Conservation (phyloP, 805 yeast genomes). For the Priceomyces haplophilus region DNA sequence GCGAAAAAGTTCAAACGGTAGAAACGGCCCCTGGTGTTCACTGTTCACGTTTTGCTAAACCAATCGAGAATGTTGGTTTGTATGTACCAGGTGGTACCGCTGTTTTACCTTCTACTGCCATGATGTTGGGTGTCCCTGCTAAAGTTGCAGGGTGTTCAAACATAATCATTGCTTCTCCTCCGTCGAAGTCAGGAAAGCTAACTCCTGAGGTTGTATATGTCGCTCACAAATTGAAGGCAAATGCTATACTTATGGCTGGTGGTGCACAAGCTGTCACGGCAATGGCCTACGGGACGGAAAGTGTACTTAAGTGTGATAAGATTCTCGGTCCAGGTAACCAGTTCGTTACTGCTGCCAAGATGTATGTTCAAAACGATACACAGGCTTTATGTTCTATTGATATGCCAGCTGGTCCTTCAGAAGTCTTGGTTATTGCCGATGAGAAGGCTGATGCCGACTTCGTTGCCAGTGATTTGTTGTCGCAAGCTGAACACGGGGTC, state of each 20-base stretch:
- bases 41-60: slow-evolving; percentile 92
- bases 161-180: slow-evolving; percentile 88
- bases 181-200: slow-evolving; percentile 80
- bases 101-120: slow-evolving; percentile 93
- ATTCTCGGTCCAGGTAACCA: slow-evolving; percentile 99
- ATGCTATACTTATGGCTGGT: slow-evolving; percentile 89
- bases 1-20: slow-evolving; percentile 64
- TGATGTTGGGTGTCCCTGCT: slow-evolving; percentile 98
- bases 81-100: slow-evolving; percentile 99
- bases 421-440: slow-evolving; percentile 95
- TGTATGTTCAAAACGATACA: slow-evolving; percentile 94
- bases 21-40: slow-evolving; percentile 93
- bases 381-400: slow-evolving; percentile 94
- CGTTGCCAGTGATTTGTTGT: slow-evolving; percentile 92
- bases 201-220: slow-evolving; percentile 98
- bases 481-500: slow-evolving; percentile 98
- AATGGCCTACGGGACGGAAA: slow-evolving; percentile 96
- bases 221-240: slow-evolving; percentile 93
- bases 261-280: slow-evolving; percentile 99
- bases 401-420: slow-evolving; percentile 99
- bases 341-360: slow-evolving; percentile 98
- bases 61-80: slow-evolving; percentile 91
- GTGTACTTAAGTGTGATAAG: slow-evolving; percentile 91
- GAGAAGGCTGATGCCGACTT: slow-evolving; percentile 85
- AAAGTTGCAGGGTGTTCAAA: slow-evolving; percentile 95